Evolutionary conservation across 2,329 filamentous ascomycete genomes (phyloP), one percentile per base, ranked within the genome.

Genomic region (Neurospora crassa): DNA sequence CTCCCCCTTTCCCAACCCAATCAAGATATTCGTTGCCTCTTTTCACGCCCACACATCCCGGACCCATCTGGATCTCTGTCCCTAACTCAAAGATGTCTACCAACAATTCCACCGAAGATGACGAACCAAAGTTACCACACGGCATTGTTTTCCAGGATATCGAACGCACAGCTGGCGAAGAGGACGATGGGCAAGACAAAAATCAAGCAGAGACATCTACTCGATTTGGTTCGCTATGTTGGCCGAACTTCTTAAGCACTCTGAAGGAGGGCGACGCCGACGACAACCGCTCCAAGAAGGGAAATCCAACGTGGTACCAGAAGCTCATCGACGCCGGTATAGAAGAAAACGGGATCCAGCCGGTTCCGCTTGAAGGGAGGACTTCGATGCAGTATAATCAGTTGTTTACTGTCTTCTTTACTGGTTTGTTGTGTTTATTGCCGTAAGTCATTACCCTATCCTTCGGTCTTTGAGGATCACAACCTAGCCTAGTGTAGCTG

Each of bases 331-430:
- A 83, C 43, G 80, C 79, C 10, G 85, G 85, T 8, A 79, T 87
- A 16, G 85, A 87, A 74, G 82, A 85, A 72, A 85, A 85, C 72
- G 88, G 88, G 4, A 83, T 88, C 75, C 83, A 82, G 71, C 88
- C 88, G 0, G 85, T 90, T 29, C 85, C 87, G 1, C 73, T 84
- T 29, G 84, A 87, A 70, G 80, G 86, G 72, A 82, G 88, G 59
- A 88, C 83, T 1, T 83, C 86, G 73, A 87, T 81, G 10, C 81
- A 82, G 43, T 86, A 86, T 74, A 82, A 82, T 78, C 86, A 87
- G 72, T 81, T 90, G 67, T 89, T 90, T 76, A 88, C 87, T 3
- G 81, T 89, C 34, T 89, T 88, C 82, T 88, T 89, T 76, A 87
- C 85, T 24, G 84, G 87, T 72, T 83, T 87, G 71, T 81, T 86